Conservation (phyloP, 179 eudicot species). For the Beta corolliflora region DNA sequence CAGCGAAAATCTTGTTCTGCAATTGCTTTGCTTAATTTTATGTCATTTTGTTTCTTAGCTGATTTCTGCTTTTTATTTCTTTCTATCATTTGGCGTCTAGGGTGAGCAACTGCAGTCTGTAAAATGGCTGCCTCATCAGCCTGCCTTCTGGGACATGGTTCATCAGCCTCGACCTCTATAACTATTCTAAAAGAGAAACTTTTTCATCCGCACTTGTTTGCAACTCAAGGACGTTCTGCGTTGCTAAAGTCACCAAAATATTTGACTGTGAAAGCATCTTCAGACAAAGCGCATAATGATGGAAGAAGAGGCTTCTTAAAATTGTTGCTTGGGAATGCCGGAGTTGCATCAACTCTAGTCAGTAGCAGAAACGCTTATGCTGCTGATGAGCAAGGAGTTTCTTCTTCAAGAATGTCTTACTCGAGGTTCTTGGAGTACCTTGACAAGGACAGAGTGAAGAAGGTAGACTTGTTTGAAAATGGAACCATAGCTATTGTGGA, state of each 20-base stretch:
- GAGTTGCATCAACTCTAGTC: conserved; percentile 54
- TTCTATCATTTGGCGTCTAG: not conserved
- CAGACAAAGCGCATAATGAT: conserved; percentile 46
- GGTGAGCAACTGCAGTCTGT: conserved; percentile 12
- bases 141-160: conserved; percentile 69
- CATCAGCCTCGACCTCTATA: conserved; percentile 46
- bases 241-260: conserved; percentile 42
- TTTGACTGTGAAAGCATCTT: conserved; percentile 53
- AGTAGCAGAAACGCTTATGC: conserved; percentile 68
- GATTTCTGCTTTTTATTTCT: conserved; percentile 12
- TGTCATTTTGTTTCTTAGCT: conserved; percentile 18
- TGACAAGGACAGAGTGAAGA: conserved; percentile 87
- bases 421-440: conserved; percentile 93
- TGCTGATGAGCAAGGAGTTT: conserved; percentile 94
- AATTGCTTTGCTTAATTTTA: not conserved
- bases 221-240: conserved; percentile 43
- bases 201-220: conserved; percentile 39
- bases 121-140: conserved; percentile 83
- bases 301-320: conserved; percentile 81
- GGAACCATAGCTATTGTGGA: conserved; percentile 98
- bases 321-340: conserved; percentile 76
- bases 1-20: not conserved
- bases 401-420: conserved; percentile 97
- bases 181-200: conserved; percentile 46
- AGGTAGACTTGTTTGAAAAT: conserved; percentile 90